phyloP scores from a whole-genome alignment of 371 early-diverging fungal genomes.

The Mucor lusitanicus region DNA sequence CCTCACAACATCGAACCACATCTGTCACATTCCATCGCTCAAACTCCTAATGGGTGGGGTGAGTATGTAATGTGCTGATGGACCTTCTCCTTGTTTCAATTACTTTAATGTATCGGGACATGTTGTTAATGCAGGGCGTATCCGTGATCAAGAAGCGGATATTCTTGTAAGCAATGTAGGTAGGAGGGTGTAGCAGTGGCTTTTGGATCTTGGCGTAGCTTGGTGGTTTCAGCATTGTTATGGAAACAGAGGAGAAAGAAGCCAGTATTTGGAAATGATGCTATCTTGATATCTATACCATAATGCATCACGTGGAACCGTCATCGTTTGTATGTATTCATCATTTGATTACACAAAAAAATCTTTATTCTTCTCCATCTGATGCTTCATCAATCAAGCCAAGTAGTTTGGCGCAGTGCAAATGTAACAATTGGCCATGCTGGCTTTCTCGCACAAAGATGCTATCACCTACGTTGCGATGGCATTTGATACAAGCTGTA shows the following conservation, averaged over 20 bases:
- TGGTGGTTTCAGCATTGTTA: conserved; percentile 19
- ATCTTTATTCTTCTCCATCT: not conserved
- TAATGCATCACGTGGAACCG: conserved; percentile 10
- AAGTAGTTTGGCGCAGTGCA: conserved; percentile 52
- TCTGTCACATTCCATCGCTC: conserved; percentile 75
- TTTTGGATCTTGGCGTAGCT: conserved; percentile 15
- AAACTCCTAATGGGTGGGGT: conserved; percentile 53
- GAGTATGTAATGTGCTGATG: not conserved
- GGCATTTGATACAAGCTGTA: conserved; percentile 53
- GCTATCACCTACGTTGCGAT: conserved; percentile 47
- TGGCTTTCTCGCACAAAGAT: conserved; percentile 53
- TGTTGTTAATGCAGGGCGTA: conserved; percentile 75
- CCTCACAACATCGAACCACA: conserved; percentile 88
- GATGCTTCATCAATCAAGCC: conserved; percentile 17
- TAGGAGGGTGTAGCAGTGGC: conserved; percentile 33
- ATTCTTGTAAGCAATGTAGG: conserved; percentile 35
- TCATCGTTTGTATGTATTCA: not conserved
- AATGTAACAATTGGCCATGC: conserved; percentile 52
- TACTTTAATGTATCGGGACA: conserved; percentile 69
- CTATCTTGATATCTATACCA: not conserved
- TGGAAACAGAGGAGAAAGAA: not conserved
- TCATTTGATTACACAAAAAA: conserved; percentile 5
- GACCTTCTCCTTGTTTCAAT: not conserved
- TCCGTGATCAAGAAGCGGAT: conserved; percentile 83
- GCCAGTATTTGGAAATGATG: not conserved